phyloP scores from a whole-genome alignment of 2,329 filamentous ascomycete species.

The Trichophyton simii region DNA sequence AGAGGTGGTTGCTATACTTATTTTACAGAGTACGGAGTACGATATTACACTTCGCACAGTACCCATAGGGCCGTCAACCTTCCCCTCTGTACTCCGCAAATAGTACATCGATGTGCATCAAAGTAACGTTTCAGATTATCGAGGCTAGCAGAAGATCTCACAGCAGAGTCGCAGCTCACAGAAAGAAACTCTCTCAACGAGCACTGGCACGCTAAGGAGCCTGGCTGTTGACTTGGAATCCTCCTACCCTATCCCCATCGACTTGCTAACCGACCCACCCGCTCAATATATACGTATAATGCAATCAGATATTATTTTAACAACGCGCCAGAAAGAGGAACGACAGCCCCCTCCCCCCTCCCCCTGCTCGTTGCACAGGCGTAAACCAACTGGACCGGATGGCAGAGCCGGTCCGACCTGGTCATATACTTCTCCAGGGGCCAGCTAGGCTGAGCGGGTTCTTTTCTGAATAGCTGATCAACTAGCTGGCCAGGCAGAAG shows the following conservation, averaged over 20 bases:
- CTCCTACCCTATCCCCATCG: neutral
- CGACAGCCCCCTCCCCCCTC: neutral
- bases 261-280: conserved; percentile 1
- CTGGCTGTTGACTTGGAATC: neutral
- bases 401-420: neutral
- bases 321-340: neutral
- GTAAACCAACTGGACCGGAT: neutral
- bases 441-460: neutral
- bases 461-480: neutral
- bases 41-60: neutral
- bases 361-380: neutral
- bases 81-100: neutral
- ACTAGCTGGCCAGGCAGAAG: neutral
- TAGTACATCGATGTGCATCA: neutral
- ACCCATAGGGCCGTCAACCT: neutral
- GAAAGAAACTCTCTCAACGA: neutral
- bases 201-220: neutral
- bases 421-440: neutral
- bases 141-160: neutral
- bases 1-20: too few species aligned
- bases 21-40: too few species aligned
- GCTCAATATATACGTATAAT: neutral
- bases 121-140: neutral
- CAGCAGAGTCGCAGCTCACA: neutral
- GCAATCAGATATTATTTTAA: too few species aligned